phyloP scores from a whole-genome alignment of 345 rosid species.

The Ricinus communis region DNA sequence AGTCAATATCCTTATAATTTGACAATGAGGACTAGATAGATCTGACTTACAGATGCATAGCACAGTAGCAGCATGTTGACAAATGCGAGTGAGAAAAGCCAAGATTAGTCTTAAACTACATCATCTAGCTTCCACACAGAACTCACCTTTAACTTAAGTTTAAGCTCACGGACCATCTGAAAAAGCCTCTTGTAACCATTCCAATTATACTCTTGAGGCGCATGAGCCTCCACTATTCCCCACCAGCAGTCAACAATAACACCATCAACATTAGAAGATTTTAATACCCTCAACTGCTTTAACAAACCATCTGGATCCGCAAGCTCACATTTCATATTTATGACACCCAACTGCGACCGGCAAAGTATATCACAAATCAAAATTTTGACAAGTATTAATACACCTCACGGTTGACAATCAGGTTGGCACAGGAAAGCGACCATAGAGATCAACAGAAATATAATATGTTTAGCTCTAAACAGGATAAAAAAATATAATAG shows the following conservation, averaged over 20 bases:
- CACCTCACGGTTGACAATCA: conserved; percentile 1
- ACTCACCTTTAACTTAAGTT: conserved; percentile 86
- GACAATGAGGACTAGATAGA: conserved; percentile 1
- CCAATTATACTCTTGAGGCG: conserved; percentile 91
- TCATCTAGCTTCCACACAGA: conserved; percentile 12
- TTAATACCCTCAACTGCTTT: conserved; percentile 74
- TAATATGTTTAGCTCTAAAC: not conserved
- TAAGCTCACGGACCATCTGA: conserved; percentile 74
- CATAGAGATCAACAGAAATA: conserved; percentile 6
- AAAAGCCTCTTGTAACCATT: conserved; percentile 82
- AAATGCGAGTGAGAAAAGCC: not conserved
- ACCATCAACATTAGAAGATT: conserved; percentile 80
- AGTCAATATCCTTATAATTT: conserved; percentile 1
- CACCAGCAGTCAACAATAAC: conserved; percentile 98
- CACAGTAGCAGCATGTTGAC: not conserved
- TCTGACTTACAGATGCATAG: not conserved
- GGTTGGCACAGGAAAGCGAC: conserved; percentile 12
- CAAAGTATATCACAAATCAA: conserved; percentile 14
- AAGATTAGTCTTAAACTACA: not conserved
- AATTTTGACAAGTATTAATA: conserved; percentile 6
- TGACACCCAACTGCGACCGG: conserved; percentile 70
- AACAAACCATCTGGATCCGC: conserved; percentile 81
- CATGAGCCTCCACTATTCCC: conserved; percentile 96
- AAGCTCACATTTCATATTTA: conserved; percentile 90
- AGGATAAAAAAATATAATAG: not conserved